Evolutionary conservation across 164 flowering plant genomes (phyloP).

Genomic region (Liquidambar formosana): DNA sequence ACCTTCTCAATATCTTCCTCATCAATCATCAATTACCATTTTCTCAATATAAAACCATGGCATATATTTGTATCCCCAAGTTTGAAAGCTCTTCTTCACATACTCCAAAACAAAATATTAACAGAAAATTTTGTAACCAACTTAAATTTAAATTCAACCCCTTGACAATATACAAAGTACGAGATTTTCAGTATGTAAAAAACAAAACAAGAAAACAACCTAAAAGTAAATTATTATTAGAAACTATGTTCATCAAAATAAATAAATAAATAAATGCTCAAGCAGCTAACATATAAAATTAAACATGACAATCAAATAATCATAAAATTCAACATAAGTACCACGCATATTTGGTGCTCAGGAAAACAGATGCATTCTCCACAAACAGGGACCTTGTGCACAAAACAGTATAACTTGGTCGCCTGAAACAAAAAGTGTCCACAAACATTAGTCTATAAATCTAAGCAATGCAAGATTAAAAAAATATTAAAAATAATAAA

Average conservation of each 20-base stretch:
- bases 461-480: background rate
- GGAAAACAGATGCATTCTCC: conserved; percentile 98
- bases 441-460: conserved; percentile 5
- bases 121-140: background rate
- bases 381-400: conserved; percentile 97
- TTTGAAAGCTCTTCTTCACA: background rate
- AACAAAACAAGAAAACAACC: background rate
- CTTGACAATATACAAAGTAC: background rate
- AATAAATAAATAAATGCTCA: no score
- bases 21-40: no score
- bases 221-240: background rate
- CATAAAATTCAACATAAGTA: conserved; percentile 26
- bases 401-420: conserved; percentile 94
- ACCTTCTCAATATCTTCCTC: no score
- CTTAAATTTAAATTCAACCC: background rate
- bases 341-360: conserved; percentile 97
- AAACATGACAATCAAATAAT: background rate
- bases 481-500: background rate
- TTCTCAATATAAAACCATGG: no score
- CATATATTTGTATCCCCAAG: no score
- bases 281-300: background rate
- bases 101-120: background rate
- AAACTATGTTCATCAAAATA: background rate
- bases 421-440: conserved; percentile 58
- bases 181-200: background rate